Evolutionary conservation across 805 yeast species (phyloP), one percentile per base, ranked within the genome.

Genomic region (Starmerella riodocensis): DNA sequence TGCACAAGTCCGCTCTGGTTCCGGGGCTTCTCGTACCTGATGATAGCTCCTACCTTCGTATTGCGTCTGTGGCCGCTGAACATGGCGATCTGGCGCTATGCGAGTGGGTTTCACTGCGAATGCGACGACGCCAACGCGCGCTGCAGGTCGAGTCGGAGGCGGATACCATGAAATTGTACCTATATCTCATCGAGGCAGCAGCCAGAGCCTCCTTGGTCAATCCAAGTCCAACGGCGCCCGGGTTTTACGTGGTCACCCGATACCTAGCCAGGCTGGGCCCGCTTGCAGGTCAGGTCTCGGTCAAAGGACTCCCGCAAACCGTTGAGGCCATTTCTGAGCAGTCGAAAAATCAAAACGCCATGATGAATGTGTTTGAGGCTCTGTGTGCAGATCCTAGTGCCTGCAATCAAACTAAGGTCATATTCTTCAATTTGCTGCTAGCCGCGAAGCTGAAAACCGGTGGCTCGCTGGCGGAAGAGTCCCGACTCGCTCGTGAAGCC

Each of bases 21-120:
- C 58, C 60, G 4, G 61, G 61, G 8, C 36, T 40, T 12, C 44
- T 57, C 1, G 55, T 56, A 13, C 43, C 54, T n/a, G 59, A 55
- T 34, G 60, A 57, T 36, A 47, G 45, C 40, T 44, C 53, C 24
- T 53, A 51, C 36, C 31, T 45, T 24, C 36, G 48, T 7, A 46
- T 57, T 47, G 51, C 53, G 1, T 45, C 43, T 12, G 29, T 55
- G 2, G 62, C 54, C 4, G 42, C 54, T 1, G 24, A 34, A 6
- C 19, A 53, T 23, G 59, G 59, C n/a, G 52, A 56, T 28, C 33
- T 47, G n/a, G 25, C 36, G 1, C 39, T 57, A 50, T 53, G 54
- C 21, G 49, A 53, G 29, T 57, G 59, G 60, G 51, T 56, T 1
- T 40, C 52, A n/a, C 37, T 54, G 34, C 47, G 58, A 9, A 40